Conservation (phyloP, 2,329 filamentous ascomycete species). For the Dactylonectria macrodidyma region DNA sequence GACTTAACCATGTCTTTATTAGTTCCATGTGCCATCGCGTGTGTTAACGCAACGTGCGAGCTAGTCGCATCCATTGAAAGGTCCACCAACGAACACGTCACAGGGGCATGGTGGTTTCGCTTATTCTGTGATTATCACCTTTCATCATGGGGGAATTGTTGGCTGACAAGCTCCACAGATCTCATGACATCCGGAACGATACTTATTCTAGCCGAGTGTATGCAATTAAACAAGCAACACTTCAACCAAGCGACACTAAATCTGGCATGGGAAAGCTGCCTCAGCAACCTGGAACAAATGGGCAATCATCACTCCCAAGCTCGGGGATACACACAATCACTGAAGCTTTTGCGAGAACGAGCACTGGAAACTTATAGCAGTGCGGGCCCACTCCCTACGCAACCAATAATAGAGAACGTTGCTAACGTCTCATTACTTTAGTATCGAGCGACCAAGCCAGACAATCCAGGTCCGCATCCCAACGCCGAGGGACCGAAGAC, state of each 20-base stretch:
- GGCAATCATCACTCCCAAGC: conserved; percentile 1
- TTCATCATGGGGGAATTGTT: no score
- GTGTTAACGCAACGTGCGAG: conserved; percentile 8
- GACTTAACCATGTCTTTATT: not conserved
- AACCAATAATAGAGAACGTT: no score
- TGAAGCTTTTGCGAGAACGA: not conserved
- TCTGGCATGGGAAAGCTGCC: conserved; percentile 10
- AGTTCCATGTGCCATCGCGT: conserved; percentile 4
- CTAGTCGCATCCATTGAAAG: conserved; percentile 9
- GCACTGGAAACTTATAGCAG: no score
- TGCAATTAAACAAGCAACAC: not conserved
- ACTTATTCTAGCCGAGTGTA: not conserved
- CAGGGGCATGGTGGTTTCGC: conserved; percentile 21
- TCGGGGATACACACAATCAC: not conserved
- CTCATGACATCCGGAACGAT: conserved; percentile 9
- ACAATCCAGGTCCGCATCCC: no score
- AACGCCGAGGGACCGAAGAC: no score
- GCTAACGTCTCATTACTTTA: no score
- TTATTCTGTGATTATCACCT: no score
- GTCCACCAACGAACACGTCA: not conserved
- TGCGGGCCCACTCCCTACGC: no score
- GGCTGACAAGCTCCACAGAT: not conserved
- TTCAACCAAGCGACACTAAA: not conserved
- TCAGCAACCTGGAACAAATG: conserved; percentile 6
- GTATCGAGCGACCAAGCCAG: no score